Conservation (phyloP, 1,284 basidiomycete genomes). For the Vanrija sp. region DNA sequence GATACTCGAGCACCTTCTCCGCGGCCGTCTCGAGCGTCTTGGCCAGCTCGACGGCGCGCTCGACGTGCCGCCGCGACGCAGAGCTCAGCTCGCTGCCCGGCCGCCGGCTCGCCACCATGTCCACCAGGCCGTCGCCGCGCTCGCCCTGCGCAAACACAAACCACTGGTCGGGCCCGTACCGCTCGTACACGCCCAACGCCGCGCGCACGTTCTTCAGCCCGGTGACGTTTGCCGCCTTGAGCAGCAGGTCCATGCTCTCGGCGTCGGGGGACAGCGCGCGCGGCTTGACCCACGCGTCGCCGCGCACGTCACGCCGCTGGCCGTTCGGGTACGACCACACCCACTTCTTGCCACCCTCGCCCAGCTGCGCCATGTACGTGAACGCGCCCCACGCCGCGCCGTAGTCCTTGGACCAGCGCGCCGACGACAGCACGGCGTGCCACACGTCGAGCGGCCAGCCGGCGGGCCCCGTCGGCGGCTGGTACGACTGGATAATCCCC, state of each 20-base stretch:
- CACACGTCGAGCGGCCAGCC: slow-evolving; percentile 29
- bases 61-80: neutral
- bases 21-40: slow-evolving; percentile 2
- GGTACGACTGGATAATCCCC: slow-evolving; percentile 25
- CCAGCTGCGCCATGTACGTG: slow-evolving; percentile 23
- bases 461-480: slow-evolving; percentile 17
- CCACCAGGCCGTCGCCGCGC: neutral
- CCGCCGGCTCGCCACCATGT: neutral
- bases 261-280: slow-evolving; percentile 12
- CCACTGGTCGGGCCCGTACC: slow-evolving; percentile 6
- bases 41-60: slow-evolving; percentile 8
- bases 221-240: slow-evolving; percentile 27
- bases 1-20: slow-evolving; percentile 2
- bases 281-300: slow-evolving; percentile 13
- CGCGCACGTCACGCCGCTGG: slow-evolving; percentile 12
- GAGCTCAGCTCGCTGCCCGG: neutral
- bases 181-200: slow-evolving; percentile 15
- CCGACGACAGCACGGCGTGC: slow-evolving; percentile 23
- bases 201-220: slow-evolving; percentile 17
- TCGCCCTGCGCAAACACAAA: neutral
- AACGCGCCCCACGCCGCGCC: slow-evolving; percentile 25
- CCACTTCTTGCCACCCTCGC: neutral
- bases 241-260: slow-evolving; percentile 20
- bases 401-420: slow-evolving; percentile 36
- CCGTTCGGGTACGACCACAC: slow-evolving; percentile 21